Percentiles rank a stretch among this genome's conserved stretches.
phyloP scores from a whole-genome alignment of 768 basidiomycete genomes.

The Kwoniella sp. region DNA sequence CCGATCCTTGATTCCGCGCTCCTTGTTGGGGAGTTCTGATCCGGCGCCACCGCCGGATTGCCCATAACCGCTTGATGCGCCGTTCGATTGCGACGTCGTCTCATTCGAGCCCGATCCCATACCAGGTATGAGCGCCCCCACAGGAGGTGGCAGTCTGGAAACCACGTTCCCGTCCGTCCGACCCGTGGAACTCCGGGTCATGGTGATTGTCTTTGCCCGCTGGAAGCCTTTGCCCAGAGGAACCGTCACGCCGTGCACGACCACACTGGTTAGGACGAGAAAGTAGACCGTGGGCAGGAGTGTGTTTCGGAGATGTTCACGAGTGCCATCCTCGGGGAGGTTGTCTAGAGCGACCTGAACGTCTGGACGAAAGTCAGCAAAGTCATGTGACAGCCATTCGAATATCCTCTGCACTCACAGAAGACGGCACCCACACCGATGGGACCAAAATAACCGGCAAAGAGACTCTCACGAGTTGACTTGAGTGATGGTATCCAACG shows the following conservation, averaged over 20 bases:
- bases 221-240: constrained; percentile 48
- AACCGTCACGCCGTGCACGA: constrained; percentile 52
- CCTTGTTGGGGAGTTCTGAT: too few species aligned
- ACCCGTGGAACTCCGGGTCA: constrained; percentile 21
- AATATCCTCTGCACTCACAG: background rate
- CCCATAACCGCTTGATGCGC: too few species aligned
- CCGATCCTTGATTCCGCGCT: too few species aligned
- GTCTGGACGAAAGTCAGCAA: constrained; percentile 43
- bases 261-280: constrained; percentile 48
- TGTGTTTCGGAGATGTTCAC: constrained; percentile 33
- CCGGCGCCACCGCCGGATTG: too few species aligned
- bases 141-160: too few species aligned
- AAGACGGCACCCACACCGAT: constrained; percentile 36
- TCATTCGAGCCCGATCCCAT: too few species aligned
- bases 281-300: constrained; percentile 50
- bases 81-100: too few species aligned
- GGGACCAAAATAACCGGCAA: constrained; percentile 51
- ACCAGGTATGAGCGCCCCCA: too few species aligned
- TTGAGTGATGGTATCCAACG: constrained; percentile 46
- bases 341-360: constrained; percentile 48
- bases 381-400: background rate
- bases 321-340: constrained; percentile 44
- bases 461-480: constrained; percentile 40
- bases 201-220: constrained; percentile 27
- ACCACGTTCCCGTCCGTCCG: too few species aligned